Evolutionary conservation across 768 basidiomycete genomes (phyloP).

Genomic region (Hypholoma fasciculare): DNA sequence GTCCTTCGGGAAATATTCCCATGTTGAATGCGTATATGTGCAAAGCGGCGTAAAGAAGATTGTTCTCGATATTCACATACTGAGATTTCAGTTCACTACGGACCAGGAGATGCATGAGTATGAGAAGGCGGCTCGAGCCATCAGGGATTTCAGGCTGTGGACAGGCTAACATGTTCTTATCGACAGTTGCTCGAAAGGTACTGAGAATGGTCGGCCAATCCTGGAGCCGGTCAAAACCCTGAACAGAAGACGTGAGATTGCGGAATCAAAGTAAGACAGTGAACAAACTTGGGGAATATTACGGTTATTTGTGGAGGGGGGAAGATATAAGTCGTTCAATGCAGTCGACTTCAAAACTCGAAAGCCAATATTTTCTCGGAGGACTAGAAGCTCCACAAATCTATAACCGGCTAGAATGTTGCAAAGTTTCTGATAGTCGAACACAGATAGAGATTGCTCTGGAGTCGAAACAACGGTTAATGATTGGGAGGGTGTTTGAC

Average conservation of each 20-base stretch:
- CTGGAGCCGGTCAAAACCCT: too few relatives aligned
- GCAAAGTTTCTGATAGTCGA: background rate
- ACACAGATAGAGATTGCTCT: background rate
- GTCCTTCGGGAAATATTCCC: background rate
- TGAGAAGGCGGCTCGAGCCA: background rate
- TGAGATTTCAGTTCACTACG: background rate
- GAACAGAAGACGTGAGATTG: too few relatives aligned
- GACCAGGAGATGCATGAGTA: background rate
- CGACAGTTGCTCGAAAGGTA: too few relatives aligned
- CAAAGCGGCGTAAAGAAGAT: background rate
- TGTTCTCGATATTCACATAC: background rate
- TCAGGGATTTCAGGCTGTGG: background rate
- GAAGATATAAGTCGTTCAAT: background rate
- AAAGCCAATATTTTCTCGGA: background rate
- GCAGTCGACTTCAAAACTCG: background rate
- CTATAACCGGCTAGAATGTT: background rate
- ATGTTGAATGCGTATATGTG: background rate
- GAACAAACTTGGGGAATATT: background rate
- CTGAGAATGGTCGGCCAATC: too few relatives aligned
- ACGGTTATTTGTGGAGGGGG: background rate
- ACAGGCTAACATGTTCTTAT: background rate
- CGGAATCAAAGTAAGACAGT: too few relatives aligned
- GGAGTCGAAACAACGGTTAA: background rate
- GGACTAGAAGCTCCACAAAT: background rate
- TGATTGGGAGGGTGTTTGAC: background rate